Conservation (phyloP, 352 stramenopile species). For the Phytophthora pluvialis region DNA sequence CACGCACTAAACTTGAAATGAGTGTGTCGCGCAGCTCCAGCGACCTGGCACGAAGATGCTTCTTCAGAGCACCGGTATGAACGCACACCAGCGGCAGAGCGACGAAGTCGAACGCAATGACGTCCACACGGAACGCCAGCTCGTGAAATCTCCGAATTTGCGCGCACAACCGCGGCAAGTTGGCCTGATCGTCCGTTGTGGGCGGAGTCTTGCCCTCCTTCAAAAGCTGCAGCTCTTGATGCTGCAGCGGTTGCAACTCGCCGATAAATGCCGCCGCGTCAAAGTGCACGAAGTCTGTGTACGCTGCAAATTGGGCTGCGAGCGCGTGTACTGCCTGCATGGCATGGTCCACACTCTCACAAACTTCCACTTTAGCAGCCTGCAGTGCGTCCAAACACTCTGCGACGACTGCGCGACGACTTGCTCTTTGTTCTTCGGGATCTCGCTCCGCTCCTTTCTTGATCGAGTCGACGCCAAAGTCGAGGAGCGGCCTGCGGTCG, state of each 20-base stretch:
- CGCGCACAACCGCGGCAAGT: constrained; percentile 56
- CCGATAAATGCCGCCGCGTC: constrained; percentile 79
- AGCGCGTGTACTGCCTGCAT: constrained; percentile 77
- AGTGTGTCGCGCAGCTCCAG: constrained; percentile 78
- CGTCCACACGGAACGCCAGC: constrained; percentile 62
- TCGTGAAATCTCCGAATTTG: constrained; percentile 85
- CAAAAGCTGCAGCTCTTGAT: constrained; percentile 41
- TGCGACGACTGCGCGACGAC: constrained; percentile 42
- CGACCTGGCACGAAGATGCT: constrained; percentile 69
- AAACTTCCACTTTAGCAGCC: constrained; percentile 60
- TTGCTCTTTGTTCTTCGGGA: constrained; percentile 11
- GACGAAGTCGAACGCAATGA: constrained; percentile 75
- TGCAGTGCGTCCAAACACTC: constrained; percentile 58
- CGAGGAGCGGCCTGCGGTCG: constrained; percentile 57
- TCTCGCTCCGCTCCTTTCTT: not conserved
- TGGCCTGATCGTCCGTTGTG: constrained; percentile 28
- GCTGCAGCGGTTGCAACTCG: constrained; percentile 52
- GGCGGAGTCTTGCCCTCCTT: constrained; percentile 25
- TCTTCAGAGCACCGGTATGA: constrained; percentile 68
- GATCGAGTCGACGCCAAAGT: constrained; percentile 47
- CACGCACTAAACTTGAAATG: constrained; percentile 81
- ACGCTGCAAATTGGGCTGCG: constrained; percentile 74
- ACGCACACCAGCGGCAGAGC: constrained; percentile 86
- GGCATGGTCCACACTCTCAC: constrained; percentile 56
- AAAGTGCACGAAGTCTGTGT: constrained; percentile 84